Evolutionary conservation across 805 yeast genomes (phyloP).

Genomic region (Komagataella ulmi): DNA sequence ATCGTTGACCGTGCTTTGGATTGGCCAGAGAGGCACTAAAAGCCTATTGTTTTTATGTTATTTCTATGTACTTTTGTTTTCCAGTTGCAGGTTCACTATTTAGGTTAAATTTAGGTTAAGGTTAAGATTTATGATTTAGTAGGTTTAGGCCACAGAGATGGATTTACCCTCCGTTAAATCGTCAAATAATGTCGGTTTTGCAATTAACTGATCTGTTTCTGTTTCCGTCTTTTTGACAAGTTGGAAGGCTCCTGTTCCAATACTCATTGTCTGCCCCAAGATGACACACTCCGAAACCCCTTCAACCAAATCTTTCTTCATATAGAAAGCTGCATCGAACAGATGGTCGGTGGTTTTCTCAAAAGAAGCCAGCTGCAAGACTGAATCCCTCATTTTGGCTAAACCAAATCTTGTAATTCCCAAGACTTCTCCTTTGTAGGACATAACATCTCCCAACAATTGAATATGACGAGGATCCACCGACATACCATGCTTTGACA

Average conservation of each 20-base stretch:
- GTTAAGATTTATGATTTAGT: background rate
- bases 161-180: conserved; percentile 16
- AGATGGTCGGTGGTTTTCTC: conserved; percentile 98
- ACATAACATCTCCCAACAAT: conserved; percentile 95
- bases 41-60: background rate
- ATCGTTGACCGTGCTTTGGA: conserved; percentile 22
- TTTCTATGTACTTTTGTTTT: background rate
- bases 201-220: conserved; percentile 24
- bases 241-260: conserved; percentile 96
- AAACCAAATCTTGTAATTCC: conserved; percentile 97
- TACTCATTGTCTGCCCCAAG: conserved; percentile 92
- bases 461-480: conserved; percentile 99
- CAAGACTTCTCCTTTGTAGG: conserved; percentile 94
- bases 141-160: background rate
- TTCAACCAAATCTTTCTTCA: conserved; percentile 91
- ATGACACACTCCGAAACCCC: conserved; percentile 98
- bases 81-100: background rate
- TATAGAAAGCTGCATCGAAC: conserved; percentile 95
- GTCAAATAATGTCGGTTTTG: conserved; percentile 34
- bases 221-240: conserved; percentile 48
- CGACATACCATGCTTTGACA: conserved; percentile 99
- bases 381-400: conserved; percentile 97
- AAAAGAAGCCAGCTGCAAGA: conserved; percentile 89
- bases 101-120: conserved; percentile 1
- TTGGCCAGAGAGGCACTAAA: conserved; percentile 18